Percentiles rank a stretch among this genome's conserved stretches.
These are phyloP conservation scores for Saccharum hybrid DNA, from an alignment of 202 grass and related monocot species.

Conservation along the genomic window DNA sequence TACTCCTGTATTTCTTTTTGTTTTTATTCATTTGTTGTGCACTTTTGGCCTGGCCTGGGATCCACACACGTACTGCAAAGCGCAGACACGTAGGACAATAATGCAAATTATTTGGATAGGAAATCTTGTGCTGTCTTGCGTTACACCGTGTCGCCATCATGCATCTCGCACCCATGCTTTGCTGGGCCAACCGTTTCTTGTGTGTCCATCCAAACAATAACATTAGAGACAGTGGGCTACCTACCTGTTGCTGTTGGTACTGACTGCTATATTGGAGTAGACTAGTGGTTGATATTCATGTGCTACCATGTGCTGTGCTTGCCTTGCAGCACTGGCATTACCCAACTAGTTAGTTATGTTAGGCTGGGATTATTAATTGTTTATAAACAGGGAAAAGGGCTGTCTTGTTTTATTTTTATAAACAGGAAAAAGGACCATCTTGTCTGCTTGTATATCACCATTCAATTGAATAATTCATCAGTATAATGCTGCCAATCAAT, in stretches of 20 bases:
- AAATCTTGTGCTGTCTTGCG: background rate
- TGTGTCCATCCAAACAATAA: too few species aligned
- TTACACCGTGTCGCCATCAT: constrained; percentile 1
- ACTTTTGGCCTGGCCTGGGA: constrained; percentile 15
- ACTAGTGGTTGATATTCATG: too few species aligned
- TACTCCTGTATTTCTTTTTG: background rate
- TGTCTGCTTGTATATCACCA: background rate
- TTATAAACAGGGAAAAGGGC: background rate
- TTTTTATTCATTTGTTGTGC: background rate
- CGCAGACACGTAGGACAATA: background rate
- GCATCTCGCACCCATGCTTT: background rate
- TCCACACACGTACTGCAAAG: background rate
- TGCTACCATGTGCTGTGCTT: too few species aligned
- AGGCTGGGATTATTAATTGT: too few species aligned
- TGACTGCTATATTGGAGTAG: too few species aligned
- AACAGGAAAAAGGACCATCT: background rate
- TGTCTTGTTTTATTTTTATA: too few species aligned
- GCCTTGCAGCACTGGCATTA: background rate
- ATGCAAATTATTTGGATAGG: background rate
- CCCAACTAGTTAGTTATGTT: too few species aligned
- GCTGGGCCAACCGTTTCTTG: background rate
- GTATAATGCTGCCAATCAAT: too few species aligned
- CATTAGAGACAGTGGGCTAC: too few species aligned
- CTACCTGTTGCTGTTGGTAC: too few species aligned
- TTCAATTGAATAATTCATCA: background rate